These are phyloP conservation scores for Hygrophorus russula DNA, from an alignment of 768 basidiomycete genomes.

Conservation along the genomic window DNA sequence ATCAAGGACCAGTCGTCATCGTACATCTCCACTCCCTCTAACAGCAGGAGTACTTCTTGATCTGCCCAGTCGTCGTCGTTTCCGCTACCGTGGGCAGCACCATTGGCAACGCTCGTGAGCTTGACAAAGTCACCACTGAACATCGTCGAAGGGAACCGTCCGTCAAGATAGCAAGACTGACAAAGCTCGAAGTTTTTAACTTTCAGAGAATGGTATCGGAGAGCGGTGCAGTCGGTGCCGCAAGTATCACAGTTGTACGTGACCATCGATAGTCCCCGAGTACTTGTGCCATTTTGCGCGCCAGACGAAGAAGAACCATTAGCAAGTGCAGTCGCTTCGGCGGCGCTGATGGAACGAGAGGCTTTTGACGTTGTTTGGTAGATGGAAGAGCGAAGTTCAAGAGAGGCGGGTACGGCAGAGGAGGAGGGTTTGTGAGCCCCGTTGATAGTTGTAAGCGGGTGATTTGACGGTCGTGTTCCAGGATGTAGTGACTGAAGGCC, in stretches of 20 bases:
- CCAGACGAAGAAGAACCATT: constrained; percentile 36
- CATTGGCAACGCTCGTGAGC: constrained; percentile 37
- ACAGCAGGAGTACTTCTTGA: constrained; percentile 75
- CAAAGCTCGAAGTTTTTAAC: constrained; percentile 89
- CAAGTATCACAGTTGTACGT: constrained; percentile 84
- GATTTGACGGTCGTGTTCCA: constrained; percentile 49
- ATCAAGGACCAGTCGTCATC: constrained; percentile 95
- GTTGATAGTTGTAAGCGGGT: constrained; percentile 32
- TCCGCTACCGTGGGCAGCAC: constrained; percentile 27
- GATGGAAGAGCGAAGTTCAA: constrained; percentile 81
- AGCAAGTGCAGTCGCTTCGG: constrained; percentile 58
- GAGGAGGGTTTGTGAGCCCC: constrained; percentile 32
- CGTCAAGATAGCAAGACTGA: constrained; percentile 87
- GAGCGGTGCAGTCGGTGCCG: constrained; percentile 81
- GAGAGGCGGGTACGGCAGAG: constrained; percentile 49
- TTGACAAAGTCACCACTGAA: constrained; percentile 97
- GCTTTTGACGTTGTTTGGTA: constrained; percentile 83
- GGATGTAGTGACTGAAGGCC: constrained; percentile 91
- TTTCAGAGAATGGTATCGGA: constrained; percentile 89
- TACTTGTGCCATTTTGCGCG: constrained; percentile 35
- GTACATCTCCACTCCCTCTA: constrained; percentile 98
- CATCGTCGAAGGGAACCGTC: constrained; percentile 93
- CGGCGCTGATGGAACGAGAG: constrained; percentile 53
- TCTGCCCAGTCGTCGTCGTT: constrained; percentile 74
- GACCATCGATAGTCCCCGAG: constrained; percentile 11